Evolutionary conservation across 352 stramenopile species (phyloP), one percentile per base, ranked within the genome.

Genomic region (Globisporangium nunn): DNA sequence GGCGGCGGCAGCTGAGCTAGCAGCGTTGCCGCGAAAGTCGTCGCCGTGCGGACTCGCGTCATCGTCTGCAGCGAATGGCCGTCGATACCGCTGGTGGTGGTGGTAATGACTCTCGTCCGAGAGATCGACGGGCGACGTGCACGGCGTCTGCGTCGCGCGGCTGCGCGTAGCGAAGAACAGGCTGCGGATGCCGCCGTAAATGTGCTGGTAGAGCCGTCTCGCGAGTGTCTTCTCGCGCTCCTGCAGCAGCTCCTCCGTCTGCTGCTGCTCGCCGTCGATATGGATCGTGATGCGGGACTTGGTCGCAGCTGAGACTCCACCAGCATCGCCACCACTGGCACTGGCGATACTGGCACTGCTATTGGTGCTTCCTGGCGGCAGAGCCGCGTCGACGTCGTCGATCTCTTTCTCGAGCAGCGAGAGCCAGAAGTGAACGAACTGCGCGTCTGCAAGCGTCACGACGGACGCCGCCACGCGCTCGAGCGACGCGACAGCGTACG

Each of bases 351-450:
- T 44, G 49, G 17, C 33, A 6, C 28, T 11, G 23, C 50, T 52
- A 40, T 23, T 57, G 41, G n/a, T 61, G 51, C 41, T 60, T 7
- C 4, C 31, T 37, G 31, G 31, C 31, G 7, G 31, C 31, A 7
- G 31, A 4, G 31, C 31, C 31, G 31, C 31, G 56, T 45, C 45
- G 63, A 45, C 62, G 54, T 60, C 52, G 3, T 59, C 71, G 31
- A 75, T 62, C 11, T 80, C 72, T 17, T 80, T 67, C 5, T 84
- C 66, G 39, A 87, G 61, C 3, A 91, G 69, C 40, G 80, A 84
- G 6, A 77, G 57, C 80, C 80, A 91, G 52, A 86, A 91, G 33
- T 62, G 71, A 17, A 67, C 73, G 45, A 91, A 91, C 35, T 85
- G 66, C 2, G 67, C 72, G 54, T 88, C 80, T 12, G 80, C 82